These are phyloP conservation scores for Gracilaria gracilis DNA, from an alignment of 23 red algal species.

Conservation along the genomic window DNA sequence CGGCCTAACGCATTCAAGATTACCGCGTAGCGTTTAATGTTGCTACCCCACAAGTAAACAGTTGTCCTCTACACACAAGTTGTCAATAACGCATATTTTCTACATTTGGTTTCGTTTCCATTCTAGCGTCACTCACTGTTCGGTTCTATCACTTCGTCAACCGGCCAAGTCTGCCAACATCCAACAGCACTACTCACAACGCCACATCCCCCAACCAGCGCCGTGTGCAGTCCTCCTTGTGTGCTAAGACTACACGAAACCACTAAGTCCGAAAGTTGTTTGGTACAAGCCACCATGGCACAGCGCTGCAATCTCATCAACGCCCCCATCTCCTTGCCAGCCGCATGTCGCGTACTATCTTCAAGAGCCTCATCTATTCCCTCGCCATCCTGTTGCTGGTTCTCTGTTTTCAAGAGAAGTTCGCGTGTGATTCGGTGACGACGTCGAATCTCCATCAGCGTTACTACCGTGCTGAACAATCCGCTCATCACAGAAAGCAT, in stretches of 20 bases:
- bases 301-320: slow-evolving; percentile 24
- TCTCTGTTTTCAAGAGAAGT: not conserved
- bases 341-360: not conserved
- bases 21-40: not conserved
- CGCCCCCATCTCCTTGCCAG: slow-evolving; percentile 5
- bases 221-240: slow-evolving; percentile 10
- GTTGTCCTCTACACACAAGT: not conserved
- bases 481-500: slow-evolving; percentile 37
- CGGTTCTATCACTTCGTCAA: not conserved
- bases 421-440: not conserved
- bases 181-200: slow-evolving; percentile 54
- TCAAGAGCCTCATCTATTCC: not conserved
- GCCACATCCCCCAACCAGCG: slow-evolving; percentile 49
- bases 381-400: not conserved
- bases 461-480: slow-evolving; percentile 9
- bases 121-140: not conserved
- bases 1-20: not conserved
- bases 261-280: slow-evolving; percentile 46
- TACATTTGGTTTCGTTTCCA: too few relatives aligned
- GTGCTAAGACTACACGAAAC: slow-evolving; percentile 20
- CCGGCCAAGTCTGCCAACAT: slow-evolving; percentile 66
- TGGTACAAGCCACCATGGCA: slow-evolving; percentile 25
- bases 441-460: slow-evolving; percentile 23
- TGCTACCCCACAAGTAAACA: not conserved
- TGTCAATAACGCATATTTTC: too few relatives aligned